Evolutionary conservation across 768 basidiomycete species (phyloP), one percentile per base, ranked within the genome.

Genomic region (Termitomyces sp.): DNA sequence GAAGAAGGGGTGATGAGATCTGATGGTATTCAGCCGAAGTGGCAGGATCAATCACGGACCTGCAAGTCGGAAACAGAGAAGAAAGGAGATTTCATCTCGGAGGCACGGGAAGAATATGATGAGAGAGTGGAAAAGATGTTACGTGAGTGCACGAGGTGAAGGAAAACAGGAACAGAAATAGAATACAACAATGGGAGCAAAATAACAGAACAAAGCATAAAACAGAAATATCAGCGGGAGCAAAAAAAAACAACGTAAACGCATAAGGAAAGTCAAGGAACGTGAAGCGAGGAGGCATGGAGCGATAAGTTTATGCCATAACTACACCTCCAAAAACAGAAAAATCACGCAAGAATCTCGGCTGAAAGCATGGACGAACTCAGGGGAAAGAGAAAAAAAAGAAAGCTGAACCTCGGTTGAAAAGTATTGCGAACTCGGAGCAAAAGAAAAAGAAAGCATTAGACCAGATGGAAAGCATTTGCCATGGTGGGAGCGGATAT

Each of bases 1-100:
- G 32, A 48, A 37, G 17, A n/a, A 48, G 19, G 19, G 17, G 17
- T 9, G 26, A 38, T 44, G n/a, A 45, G 42, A 41, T 51, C 26
- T 56, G 55, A 52, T 51, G 43, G 11, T 32, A 34, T 22, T 24
- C 21, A 21, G 14, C 30, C 48, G 55, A 21, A 6, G 24, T 57
- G 55, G 51, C 55, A 46, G 56, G 59, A 66, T 64, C 61, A 58
- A 57, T 52, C 52, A 56, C 46, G 40, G 46, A 44, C 44, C 15
- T 51, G 38, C 45, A 44, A 45, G 38, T 45, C 55, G 49, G 28
- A 56, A 24, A 37, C 40, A 24, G 24, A 3, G 15, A 38, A 43
- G 45, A 24, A 17, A 38, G 48, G 48, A 19, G 32, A 46, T 46
- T 24, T 32, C 45, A 41, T 24, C 37, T 40, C n/a, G 37, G 24